phyloP scores from a whole-genome alignment of 345 rosid species.

The Aegle marmelos region DNA sequence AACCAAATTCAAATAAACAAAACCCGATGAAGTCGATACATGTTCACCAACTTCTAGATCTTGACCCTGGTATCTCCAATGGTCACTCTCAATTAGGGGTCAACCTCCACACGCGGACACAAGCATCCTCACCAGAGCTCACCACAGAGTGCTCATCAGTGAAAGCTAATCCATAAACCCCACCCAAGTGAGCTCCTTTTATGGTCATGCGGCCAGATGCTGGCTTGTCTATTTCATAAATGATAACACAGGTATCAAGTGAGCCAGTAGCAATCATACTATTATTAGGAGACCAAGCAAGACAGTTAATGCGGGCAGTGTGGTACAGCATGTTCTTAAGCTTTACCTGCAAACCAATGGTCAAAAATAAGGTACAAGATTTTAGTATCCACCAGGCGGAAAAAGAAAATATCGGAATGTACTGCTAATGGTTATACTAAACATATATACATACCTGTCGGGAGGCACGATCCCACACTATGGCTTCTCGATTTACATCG shows the following conservation, averaged over 20 bases:
- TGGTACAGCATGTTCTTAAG: conserved; percentile 89
- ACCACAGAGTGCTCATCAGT: conserved; percentile 53
- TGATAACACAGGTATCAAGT: conserved; percentile 72
- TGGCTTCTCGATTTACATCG: conserved; percentile 86
- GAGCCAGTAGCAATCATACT: conserved; percentile 82
- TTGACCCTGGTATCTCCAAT: background rate
- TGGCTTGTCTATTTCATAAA: conserved; percentile 76
- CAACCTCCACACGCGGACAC: conserved; percentile 70
- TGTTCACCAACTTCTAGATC: background rate
- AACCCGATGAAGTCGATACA: background rate
- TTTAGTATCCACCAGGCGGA: background rate
- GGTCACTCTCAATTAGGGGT: conserved; percentile 29
- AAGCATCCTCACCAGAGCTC: conserved; percentile 97
- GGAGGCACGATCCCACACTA: conserved; percentile 80
- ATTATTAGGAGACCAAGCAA: conserved; percentile 88
- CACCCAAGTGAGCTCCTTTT: conserved; percentile 88
- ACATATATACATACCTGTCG: conserved; percentile 54
- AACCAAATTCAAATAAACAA: conserved; percentile 13
- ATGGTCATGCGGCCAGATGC: conserved; percentile 66
- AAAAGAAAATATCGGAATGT: background rate
- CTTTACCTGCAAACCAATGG: conserved; percentile 47
- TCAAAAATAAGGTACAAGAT: conserved; percentile 1
- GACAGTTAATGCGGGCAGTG: conserved; percentile 80
- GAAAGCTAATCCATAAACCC: conserved; percentile 83
- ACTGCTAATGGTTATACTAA: background rate